Evolutionary conservation across 1,139 yeast species (phyloP).

Genomic region (Wickerhamiella pararugosa): DNA sequence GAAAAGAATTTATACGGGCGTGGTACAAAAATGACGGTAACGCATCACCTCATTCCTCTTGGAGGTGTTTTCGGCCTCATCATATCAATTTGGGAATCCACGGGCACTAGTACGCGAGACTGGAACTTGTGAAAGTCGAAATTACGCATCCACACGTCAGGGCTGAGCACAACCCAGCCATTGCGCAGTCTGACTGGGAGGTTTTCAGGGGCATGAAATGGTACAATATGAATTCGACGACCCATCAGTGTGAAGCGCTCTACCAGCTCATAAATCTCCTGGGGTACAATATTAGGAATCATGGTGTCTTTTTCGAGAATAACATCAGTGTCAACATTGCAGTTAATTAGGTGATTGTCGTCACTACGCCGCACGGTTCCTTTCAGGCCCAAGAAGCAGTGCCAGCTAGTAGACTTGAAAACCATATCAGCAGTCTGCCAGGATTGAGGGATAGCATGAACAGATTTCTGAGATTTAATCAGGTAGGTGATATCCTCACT

Average conservation of each 20-base stretch:
- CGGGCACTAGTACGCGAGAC: slow-evolving; percentile 42
- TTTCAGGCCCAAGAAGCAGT: slow-evolving; percentile 94
- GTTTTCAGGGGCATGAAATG: slow-evolving; percentile 35
- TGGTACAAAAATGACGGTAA: no score
- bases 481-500: slow-evolving; percentile 64
- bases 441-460: slow-evolving; percentile 15
- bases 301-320: slow-evolving; percentile 36
- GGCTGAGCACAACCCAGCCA: slow-evolving; percentile 87
- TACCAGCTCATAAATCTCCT: slow-evolving; percentile 63
- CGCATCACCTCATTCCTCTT: not conserved
- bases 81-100: slow-evolving; percentile 55
- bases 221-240: slow-evolving; percentile 71
- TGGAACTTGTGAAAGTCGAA: slow-evolving; percentile 36
- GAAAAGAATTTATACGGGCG: no score
- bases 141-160: slow-evolving; percentile 63
- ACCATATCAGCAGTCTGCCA: not conserved
- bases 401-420: slow-evolving; percentile 41
- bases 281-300: slow-evolving; percentile 46
- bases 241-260: slow-evolving; percentile 79
- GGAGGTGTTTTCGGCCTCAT: slow-evolving; percentile 75
- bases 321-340: slow-evolving; percentile 83
- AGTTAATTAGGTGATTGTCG: slow-evolving; percentile 73
- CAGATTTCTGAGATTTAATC: slow-evolving; percentile 30
- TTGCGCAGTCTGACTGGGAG: slow-evolving; percentile 57
- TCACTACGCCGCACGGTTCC: slow-evolving; percentile 82